phyloP scores from a whole-genome alignment of 108 stramenopile species.

The Cyclostephanos tholiformis region DNA sequence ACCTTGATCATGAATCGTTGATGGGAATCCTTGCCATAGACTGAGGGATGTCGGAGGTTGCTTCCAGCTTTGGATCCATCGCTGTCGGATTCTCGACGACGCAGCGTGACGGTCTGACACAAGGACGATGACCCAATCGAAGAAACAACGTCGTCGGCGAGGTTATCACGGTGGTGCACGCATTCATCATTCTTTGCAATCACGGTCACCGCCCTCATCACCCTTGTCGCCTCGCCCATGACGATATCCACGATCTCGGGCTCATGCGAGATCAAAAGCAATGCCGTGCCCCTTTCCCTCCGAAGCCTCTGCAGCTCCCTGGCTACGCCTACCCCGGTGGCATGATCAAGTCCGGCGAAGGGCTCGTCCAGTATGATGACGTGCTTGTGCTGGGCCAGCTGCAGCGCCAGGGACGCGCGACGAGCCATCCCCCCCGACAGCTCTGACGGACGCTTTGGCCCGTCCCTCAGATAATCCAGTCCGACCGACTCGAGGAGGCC shows the following conservation, averaged over 20 bases:
- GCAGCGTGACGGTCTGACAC: constrained; percentile 35
- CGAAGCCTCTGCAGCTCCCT: constrained; percentile 68
- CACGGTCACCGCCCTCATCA: background rate
- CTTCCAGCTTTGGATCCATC: constrained; percentile 16
- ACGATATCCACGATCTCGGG: constrained; percentile 71
- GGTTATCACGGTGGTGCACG: background rate
- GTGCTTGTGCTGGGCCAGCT: constrained; percentile 80
- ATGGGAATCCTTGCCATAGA: constrained; percentile 47
- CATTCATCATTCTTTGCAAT: constrained; percentile 6
- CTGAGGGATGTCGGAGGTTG: constrained; percentile 23
- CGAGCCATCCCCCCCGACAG: constrained; percentile 86
- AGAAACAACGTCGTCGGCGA: background rate
- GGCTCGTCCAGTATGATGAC: constrained; percentile 84
- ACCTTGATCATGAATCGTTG: constrained; percentile 62
- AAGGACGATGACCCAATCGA: background rate
- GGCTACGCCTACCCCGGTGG: constrained; percentile 66
- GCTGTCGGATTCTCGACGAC: constrained; percentile 35
- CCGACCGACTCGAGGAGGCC: constrained; percentile 74
- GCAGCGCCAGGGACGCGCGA: constrained; percentile 77
- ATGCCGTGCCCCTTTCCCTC: constrained; percentile 54
- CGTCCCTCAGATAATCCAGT: constrained; percentile 71
- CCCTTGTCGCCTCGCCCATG: constrained; percentile 45
- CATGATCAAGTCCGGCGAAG: constrained; percentile 74
- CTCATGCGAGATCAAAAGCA: constrained; percentile 80
- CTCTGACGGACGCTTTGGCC: constrained; percentile 62